phyloP scores from a whole-genome alignment of 495 filamentous ascomycete genomes.

The Aspergillus indologenus region DNA sequence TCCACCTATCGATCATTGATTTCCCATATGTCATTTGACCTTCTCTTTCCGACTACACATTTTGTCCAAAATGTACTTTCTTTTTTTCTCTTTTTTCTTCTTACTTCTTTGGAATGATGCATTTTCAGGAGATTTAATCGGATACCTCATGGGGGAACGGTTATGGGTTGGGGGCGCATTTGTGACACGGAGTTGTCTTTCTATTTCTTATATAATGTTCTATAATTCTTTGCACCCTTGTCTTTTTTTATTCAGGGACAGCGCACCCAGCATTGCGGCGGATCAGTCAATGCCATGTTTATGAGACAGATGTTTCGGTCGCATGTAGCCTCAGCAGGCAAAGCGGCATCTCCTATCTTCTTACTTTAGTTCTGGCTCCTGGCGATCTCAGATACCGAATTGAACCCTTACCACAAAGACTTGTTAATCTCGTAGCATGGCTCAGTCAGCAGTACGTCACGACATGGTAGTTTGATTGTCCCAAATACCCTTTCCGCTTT shows the following conservation, averaged over 20 bases:
- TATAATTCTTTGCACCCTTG: slow-evolving; percentile 11
- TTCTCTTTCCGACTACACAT: slow-evolving; percentile 9
- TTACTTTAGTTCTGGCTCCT: slow-evolving; percentile 20
- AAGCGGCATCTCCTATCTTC: slow-evolving; percentile 13
- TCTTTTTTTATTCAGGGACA: slow-evolving; percentile 5
- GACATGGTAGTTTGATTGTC: neutral
- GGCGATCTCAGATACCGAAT: slow-evolving; percentile 19
- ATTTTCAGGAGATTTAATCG: slow-evolving; percentile 14
- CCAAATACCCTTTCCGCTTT: neutral
- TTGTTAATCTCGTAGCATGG: neutral
- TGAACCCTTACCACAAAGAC: neutral
- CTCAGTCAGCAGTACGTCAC: neutral
- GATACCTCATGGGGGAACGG: slow-evolving; percentile 14
- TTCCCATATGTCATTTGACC: slow-evolving; percentile 2
- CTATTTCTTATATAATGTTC: slow-evolving; percentile 13
- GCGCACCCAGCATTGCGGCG: neutral
- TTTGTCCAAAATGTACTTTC: slow-evolving; percentile 1
- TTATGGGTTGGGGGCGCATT: slow-evolving; percentile 12
- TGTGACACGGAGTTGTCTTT: slow-evolving; percentile 9
- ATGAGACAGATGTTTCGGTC: slow-evolving; percentile 16
- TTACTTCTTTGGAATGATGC: slow-evolving; percentile 14
- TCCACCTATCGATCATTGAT: neutral
- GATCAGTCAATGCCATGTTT: slow-evolving; percentile 8
- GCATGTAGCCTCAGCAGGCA: slow-evolving; percentile 5
- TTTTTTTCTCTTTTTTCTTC: slow-evolving; percentile 9